Percentiles rank a stretch among this genome's conserved stretches.
Evolutionary conservation across 306 rosid species (phyloP).

Genomic region (Carpinus viminea): DNA sequence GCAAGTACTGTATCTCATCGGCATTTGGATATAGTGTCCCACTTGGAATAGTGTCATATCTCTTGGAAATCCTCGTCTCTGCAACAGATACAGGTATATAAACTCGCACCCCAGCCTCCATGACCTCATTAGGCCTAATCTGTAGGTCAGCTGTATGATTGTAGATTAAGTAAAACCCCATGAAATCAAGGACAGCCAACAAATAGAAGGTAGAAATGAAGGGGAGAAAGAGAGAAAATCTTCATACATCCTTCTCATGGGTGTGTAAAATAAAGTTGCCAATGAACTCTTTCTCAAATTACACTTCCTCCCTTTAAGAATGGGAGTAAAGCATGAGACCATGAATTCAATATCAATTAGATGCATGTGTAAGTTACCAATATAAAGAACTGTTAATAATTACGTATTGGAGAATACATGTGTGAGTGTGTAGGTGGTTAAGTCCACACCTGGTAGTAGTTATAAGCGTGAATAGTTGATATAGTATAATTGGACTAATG

Average conservation of each 20-base stretch:
- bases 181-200: conserved; percentile 24
- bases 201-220: conserved; percentile 5
- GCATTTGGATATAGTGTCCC: conserved; percentile 94
- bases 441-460: neutral
- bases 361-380: neutral
- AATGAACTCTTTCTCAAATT: neutral
- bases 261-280: neutral
- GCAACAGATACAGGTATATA: conserved; percentile 76
- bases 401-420: neutral
- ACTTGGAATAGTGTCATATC: conserved; percentile 89
- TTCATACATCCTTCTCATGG: neutral
- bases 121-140: conserved; percentile 74
- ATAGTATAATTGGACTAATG: neutral
- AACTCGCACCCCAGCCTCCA: conserved; percentile 64
- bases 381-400: neutral
- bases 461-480: too few species aligned
- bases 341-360: neutral
- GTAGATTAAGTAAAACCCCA: conserved; percentile 42
- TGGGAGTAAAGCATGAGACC: neutral
- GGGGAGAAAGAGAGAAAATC: neutral
- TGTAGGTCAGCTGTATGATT: conserved; percentile 55
- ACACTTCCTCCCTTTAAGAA: neutral
- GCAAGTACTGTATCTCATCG: conserved; percentile 88
- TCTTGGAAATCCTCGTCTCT: conserved; percentile 76
- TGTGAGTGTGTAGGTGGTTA: neutral